Conservation (phyloP, 495 filamentous ascomycete genomes). For the Annulohypoxylon moriforme region DNA sequence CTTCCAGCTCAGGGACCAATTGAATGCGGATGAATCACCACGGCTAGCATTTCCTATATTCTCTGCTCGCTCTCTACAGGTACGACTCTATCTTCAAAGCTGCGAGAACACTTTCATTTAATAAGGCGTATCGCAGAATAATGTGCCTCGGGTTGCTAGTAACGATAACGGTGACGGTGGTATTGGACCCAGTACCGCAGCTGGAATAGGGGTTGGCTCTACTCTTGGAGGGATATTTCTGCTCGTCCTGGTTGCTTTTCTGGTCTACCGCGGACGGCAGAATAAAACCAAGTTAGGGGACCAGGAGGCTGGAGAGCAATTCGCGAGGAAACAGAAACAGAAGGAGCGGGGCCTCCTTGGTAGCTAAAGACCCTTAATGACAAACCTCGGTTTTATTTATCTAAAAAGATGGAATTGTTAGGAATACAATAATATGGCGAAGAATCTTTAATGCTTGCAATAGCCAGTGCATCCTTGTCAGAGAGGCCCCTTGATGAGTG, state of each 20-base stretch:
- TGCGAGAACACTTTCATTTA: background rate
- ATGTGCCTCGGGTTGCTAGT: background rate
- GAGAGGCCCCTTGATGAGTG: no score
- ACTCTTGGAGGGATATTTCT: conserved; percentile 33
- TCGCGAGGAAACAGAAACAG: conserved; percentile 15
- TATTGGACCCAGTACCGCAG: conserved; percentile 14
- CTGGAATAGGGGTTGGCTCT: conserved; percentile 35
- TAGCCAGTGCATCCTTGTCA: no score
- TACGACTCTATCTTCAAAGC: background rate
- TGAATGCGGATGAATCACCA: conserved; percentile 20
- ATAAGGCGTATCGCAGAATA: background rate
- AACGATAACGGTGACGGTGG: background rate
- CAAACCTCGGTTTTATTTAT: background rate
- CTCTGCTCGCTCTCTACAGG: conserved; percentile 6
- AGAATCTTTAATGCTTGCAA: no score
- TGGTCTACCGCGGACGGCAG: conserved; percentile 29
- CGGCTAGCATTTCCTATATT: background rate
- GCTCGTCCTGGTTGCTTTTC: conserved; percentile 25
- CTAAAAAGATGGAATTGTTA: no score
- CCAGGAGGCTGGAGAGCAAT: conserved; percentile 2
- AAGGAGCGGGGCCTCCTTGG: background rate
- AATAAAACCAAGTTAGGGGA: background rate
- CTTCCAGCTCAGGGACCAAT: conserved; percentile 13
- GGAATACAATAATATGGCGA: no score
- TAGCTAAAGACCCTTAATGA: background rate